A percentile compares a stretch with the other conserved stretches of the same genome.
phyloP scores from a whole-genome alignment of 164 flowering plant genomes.

The Sedum album region DNA sequence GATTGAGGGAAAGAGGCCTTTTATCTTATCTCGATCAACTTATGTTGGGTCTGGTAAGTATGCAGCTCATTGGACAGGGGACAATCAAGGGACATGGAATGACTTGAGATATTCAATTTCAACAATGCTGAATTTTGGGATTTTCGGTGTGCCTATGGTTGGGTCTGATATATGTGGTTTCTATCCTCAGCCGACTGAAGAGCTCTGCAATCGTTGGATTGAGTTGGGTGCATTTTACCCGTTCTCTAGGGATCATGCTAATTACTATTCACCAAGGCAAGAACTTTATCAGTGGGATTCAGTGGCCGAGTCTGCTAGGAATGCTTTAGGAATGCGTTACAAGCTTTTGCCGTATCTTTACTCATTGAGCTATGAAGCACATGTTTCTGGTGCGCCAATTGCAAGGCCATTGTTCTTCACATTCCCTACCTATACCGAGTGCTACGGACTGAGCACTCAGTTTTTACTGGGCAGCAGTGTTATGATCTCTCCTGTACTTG shows the following conservation, averaged over 20 bases:
- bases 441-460: slow-evolving; percentile 61
- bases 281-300: slow-evolving; percentile 82
- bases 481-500: slow-evolving; percentile 10
- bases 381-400: slow-evolving; percentile 61
- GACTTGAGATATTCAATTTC: slow-evolving; percentile 61
- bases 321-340: slow-evolving; percentile 75
- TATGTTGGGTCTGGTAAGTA: slow-evolving; percentile 84
- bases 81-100: slow-evolving; percentile 74
- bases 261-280: slow-evolving; percentile 55
- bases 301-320: slow-evolving; percentile 67
- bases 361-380: slow-evolving; percentile 75
- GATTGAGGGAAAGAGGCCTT: slow-evolving; percentile 69
- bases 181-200: slow-evolving; percentile 68
- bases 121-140: slow-evolving; percentile 40
- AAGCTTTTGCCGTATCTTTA: slow-evolving; percentile 72
- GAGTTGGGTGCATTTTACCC: slow-evolving; percentile 91
- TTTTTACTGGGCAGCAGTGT: slow-evolving; percentile 21
- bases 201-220: slow-evolving; percentile 89
- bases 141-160: slow-evolving; percentile 79
- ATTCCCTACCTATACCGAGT: slow-evolving; percentile 39
- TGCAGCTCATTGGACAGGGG: slow-evolving; percentile 96
- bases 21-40: slow-evolving; percentile 74
- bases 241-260: slow-evolving; percentile 82
- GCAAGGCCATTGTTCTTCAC: slow-evolving; percentile 85
- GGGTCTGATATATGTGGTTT: slow-evolving; percentile 93